Conservation (phyloP, 2,329 filamentous ascomycete genomes). For the Trichoderma pleuroti region DNA sequence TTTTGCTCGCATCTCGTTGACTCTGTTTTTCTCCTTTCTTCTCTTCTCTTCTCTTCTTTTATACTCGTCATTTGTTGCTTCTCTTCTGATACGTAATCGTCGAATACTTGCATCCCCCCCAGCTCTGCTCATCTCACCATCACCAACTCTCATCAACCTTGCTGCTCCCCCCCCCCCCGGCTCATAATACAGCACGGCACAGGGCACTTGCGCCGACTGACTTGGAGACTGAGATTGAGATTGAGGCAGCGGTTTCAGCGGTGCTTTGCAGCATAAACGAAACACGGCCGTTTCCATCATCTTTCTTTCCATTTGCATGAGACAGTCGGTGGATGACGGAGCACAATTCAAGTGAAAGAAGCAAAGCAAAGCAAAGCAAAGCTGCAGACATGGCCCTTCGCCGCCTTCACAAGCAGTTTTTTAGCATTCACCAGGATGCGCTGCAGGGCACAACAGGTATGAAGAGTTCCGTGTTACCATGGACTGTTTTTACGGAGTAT, state of each 20-base stretch:
- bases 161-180: background rate
- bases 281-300: background rate
- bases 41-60: background rate
- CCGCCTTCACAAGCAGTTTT: slow-evolving; percentile 33
- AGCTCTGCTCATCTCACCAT: background rate
- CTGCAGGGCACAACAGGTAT: background rate
- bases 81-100: background rate
- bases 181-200: background rate
- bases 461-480: background rate
- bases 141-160: background rate
- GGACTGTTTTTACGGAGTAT: background rate
- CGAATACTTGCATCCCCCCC: background rate
- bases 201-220: background rate
- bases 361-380: background rate
- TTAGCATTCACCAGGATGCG: slow-evolving; percentile 32
- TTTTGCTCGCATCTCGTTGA: background rate
- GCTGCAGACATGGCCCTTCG: slow-evolving; percentile 30
- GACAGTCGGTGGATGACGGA: background rate
- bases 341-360: background rate
- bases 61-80: background rate
- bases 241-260: background rate
- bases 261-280: slow-evolving; percentile 7
- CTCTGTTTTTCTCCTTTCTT: background rate
- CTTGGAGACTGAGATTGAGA: background rate
- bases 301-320: background rate